phyloP scores from a whole-genome alignment of 2,329 filamentous ascomycete species.

The Fusarium liriodendri region DNA sequence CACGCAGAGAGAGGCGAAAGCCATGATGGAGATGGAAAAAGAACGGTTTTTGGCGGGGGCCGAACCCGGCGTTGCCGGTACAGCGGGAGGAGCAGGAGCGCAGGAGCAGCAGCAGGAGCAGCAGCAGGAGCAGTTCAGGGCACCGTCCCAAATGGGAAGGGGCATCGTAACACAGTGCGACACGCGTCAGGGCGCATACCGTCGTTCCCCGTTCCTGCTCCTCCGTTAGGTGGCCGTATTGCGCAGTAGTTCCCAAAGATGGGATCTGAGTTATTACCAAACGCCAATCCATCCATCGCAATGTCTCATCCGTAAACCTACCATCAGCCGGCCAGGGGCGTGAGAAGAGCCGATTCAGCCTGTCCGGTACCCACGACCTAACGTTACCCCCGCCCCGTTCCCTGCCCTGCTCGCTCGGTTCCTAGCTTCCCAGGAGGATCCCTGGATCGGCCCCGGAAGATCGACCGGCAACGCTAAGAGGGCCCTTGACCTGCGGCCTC shows the following conservation, averaged over 20 bases:
- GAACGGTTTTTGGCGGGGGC: neutral
- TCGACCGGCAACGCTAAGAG: constrained; percentile 20
- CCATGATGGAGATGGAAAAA: neutral
- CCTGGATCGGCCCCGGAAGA: constrained; percentile 33
- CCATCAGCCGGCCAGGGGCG: constrained; percentile 2
- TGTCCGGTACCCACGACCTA: neutral
- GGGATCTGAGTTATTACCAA: constrained; percentile 27
- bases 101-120: neutral
- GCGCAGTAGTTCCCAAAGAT: neutral
- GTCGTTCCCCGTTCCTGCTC: neutral
- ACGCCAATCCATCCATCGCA: constrained; percentile 18
- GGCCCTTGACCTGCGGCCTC: constrained; percentile 1
- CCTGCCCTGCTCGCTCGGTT: constrained; percentile 11
- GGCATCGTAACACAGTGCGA: neutral
- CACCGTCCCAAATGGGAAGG: neutral
- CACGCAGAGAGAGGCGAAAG: neutral
- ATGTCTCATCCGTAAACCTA: constrained; percentile 30
- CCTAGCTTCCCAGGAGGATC: constrained; percentile 34
- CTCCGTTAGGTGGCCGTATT: neutral
- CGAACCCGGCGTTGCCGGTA: neutral
- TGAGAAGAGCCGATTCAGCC: constrained; percentile 4
- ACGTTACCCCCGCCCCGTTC: constrained; percentile 1
- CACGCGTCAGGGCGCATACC: neutral
- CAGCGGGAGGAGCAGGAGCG: neutral
- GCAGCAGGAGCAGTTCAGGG: neutral